Evolutionary conservation across 2,329 filamentous ascomycete genomes (phyloP).

Genomic region (Rugonectria rugulosa): DNA sequence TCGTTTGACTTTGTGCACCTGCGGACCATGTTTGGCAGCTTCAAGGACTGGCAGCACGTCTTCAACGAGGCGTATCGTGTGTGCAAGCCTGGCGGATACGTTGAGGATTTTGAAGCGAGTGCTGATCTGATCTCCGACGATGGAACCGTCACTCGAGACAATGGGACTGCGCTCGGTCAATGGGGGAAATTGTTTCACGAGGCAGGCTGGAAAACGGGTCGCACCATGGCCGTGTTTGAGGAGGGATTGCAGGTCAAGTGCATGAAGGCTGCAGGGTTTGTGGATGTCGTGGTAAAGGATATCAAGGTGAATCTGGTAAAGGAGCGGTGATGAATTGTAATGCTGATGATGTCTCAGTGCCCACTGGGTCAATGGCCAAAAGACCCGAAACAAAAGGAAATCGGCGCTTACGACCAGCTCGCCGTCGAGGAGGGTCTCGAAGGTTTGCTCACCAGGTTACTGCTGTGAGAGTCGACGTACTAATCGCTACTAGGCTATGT

Average conservation of each 20-base stretch:
- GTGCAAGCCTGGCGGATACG: conserved; percentile 17
- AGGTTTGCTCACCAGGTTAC: background rate
- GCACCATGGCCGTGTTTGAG: conserved; percentile 15
- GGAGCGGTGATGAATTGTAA: no score
- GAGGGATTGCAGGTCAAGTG: conserved; percentile 15
- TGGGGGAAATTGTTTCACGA: conserved; percentile 21
- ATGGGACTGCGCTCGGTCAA: conserved; percentile 10
- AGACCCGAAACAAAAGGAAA: conserved; percentile 15
- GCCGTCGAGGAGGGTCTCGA: conserved; percentile 18
- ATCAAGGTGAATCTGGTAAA: no score
- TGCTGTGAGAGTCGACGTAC: background rate
- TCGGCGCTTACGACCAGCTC: conserved; percentile 12
- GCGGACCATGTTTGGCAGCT: conserved; percentile 15
- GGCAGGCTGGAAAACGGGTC: conserved; percentile 11
- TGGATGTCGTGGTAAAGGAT: conserved; percentile 15
- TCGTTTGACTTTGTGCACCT: conserved; percentile 20
- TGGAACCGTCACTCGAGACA: conserved; percentile 13
- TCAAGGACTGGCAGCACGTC: conserved; percentile 15
- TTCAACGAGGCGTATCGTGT: conserved; percentile 15
- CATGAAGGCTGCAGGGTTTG: conserved; percentile 18
- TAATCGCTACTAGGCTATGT: conserved; percentile 10
- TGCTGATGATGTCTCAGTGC: no score
- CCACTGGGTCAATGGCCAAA: conserved; percentile 17
- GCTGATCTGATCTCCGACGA: conserved; percentile 18
- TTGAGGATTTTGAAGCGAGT: conserved; percentile 18